Conservation (phyloP, 176 grass and related monocot species). For the Bonia amplexicaulis region DNA sequence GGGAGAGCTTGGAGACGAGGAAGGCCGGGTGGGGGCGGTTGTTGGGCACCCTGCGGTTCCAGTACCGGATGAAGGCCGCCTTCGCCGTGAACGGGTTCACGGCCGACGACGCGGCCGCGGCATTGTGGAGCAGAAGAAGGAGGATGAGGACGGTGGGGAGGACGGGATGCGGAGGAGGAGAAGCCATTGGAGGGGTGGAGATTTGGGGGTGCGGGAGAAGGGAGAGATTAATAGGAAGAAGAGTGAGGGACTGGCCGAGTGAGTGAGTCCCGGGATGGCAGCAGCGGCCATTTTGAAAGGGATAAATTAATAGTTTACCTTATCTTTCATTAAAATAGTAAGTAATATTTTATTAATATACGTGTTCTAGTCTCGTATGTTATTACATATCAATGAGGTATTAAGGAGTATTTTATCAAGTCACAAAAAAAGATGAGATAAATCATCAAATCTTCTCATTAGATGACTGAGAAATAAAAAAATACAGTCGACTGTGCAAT, state of each 20-base stretch:
- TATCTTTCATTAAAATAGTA: no score
- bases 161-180: not conserved
- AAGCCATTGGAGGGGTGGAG: slow-evolving; percentile 30
- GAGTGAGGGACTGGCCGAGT: not conserved
- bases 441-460: no score
- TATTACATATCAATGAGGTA: no score
- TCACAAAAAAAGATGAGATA: no score
- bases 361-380: no score
- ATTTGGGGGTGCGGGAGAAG: slow-evolving; percentile 12
- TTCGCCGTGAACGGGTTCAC: slow-evolving; percentile 82
- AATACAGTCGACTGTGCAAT: no score
- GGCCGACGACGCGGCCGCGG: not conserved
- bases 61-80: slow-evolving; percentile 82
- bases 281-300: not conserved
- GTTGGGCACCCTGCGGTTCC: slow-evolving; percentile 82
- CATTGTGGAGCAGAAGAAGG: not conserved
- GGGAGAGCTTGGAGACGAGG: slow-evolving; percentile 72
- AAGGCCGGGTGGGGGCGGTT: slow-evolving; percentile 77
- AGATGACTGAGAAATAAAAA: no score
- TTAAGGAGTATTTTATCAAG: no score
- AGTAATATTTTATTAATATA: no score
- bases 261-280: not conserved
- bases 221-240: slow-evolving; percentile 21
- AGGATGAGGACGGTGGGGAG: not conserved
- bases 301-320: no score